Conservation (phyloP, 352 stramenopile genomes). For the Elongisporangium senticosum region DNA sequence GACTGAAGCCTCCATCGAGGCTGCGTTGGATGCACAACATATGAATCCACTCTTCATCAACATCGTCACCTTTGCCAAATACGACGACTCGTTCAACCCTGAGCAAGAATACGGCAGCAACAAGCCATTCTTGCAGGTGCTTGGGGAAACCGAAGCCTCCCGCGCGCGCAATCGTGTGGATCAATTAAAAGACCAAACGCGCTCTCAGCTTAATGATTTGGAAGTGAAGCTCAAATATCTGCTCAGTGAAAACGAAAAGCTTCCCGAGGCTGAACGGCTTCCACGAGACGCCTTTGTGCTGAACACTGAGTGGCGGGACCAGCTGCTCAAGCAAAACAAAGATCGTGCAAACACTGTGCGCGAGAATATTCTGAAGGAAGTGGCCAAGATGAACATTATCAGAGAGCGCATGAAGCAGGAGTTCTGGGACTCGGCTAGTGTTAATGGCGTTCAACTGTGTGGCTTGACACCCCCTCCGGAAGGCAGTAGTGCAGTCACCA, state of each 20-base stretch:
- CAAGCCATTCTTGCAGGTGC: constrained; percentile 36
- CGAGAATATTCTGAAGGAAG: constrained; percentile 58
- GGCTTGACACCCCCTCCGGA: constrained; percentile 31
- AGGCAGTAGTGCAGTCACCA: not conserved
- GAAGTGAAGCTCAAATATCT: constrained; percentile 61
- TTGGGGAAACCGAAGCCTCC: constrained; percentile 25
- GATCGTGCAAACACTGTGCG: constrained; percentile 52
- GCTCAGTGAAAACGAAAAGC: constrained; percentile 60
- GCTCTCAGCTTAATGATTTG: constrained; percentile 53
- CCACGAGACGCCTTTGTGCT: constrained; percentile 87
- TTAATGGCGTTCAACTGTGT: constrained; percentile 55
- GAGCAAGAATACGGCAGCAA: constrained; percentile 28
- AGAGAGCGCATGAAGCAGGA: constrained; percentile 85
- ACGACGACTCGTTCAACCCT: constrained; percentile 54
- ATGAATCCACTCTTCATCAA: constrained; percentile 61
- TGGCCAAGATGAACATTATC: constrained; percentile 74
- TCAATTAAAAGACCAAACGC: constrained; percentile 58
- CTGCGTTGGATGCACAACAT: constrained; percentile 2
- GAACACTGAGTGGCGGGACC: constrained; percentile 72
- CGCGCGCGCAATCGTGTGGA: constrained; percentile 55
- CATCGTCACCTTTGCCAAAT: constrained; percentile 64
- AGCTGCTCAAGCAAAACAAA: constrained; percentile 42
- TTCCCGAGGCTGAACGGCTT: constrained; percentile 67
- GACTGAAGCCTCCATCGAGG: not conserved
- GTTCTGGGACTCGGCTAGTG: constrained; percentile 85